phyloP scores from a whole-genome alignment of 768 basidiomycete genomes.

The Hypholoma fasciculare region DNA sequence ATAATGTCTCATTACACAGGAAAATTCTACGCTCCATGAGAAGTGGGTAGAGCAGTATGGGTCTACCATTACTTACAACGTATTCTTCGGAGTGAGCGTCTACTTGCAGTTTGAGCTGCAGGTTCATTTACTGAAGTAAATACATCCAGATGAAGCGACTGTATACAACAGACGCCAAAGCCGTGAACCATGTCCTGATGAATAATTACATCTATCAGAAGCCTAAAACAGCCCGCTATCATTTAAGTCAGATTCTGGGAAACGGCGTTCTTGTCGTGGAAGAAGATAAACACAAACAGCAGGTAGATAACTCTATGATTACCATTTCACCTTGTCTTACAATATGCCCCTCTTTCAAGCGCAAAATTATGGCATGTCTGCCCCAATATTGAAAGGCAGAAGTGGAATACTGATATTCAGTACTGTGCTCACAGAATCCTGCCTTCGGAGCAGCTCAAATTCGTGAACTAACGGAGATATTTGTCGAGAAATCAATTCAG shows the following conservation, averaged over 20 bases:
- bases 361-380: slow-evolving; percentile 41
- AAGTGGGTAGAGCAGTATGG: slow-evolving; percentile 54
- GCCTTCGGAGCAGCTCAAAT: slow-evolving; percentile 65
- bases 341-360: slow-evolving; percentile 19
- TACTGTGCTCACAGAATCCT: slow-evolving; percentile 46
- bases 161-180: slow-evolving; percentile 60
- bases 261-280: slow-evolving; percentile 50
- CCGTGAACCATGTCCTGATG: slow-evolving; percentile 62
- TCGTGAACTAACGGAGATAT: slow-evolving; percentile 55
- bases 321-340: background rate
- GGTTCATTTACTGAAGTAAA: background rate
- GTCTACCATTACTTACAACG: slow-evolving; percentile 41
- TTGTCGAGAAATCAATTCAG: slow-evolving; percentile 53
- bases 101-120: background rate
- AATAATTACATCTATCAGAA: slow-evolving; percentile 60
- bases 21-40: slow-evolving; percentile 38
- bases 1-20: slow-evolving; percentile 18
- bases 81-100: slow-evolving; percentile 41
- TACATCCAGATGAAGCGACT: slow-evolving; percentile 36
- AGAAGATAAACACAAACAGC: slow-evolving; percentile 46
- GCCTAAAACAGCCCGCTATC: slow-evolving; percentile 37
- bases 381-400: background rate
- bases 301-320: slow-evolving; percentile 28
- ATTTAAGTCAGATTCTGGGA: slow-evolving; percentile 43
- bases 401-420: background rate